A percentile compares a stretch with the other conserved stretches of the same genome.
These are phyloP conservation scores for Neopestalotiopsis sp. DNA, from an alignment of 2,329 filamentous ascomycete genomes.

Conservation along the genomic window DNA sequence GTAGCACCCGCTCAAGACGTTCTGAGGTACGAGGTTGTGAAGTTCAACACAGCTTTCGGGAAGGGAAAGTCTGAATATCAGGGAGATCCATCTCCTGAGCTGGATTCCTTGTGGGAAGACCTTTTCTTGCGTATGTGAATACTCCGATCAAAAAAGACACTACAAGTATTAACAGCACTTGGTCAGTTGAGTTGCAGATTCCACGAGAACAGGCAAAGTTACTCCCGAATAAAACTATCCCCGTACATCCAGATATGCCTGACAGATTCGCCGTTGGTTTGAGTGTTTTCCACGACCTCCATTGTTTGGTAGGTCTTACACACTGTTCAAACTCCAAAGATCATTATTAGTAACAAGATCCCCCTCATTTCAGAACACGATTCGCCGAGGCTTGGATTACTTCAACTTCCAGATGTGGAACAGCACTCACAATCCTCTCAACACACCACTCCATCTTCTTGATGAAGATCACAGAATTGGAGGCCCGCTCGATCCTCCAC, in stretches of 20 bases:
- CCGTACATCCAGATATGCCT: neutral
- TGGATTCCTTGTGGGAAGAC: neutral
- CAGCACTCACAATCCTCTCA: constrained; percentile 6
- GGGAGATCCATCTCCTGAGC: constrained; percentile 5
- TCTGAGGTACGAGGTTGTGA: neutral
- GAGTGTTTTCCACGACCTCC: constrained; percentile 4
- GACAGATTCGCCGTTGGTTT: constrained; percentile 7
- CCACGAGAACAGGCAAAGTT: neutral
- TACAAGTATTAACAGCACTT: no score
- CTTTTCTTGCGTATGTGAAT: neutral
- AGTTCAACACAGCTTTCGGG: constrained; percentile 2
- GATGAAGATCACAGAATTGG: constrained; percentile 3
- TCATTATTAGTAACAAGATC: neutral
- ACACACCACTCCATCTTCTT: neutral
- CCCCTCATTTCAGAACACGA: neutral
- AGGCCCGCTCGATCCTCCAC: neutral
- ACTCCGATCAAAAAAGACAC: neutral
- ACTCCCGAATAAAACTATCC: neutral
- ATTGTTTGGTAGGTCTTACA: neutral
- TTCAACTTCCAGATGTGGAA: constrained; percentile 11
- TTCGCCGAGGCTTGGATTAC: constrained; percentile 2
- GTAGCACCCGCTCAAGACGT: neutral
- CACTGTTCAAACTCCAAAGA: neutral
- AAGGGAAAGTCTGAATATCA: constrained; percentile 1
- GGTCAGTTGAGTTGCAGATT: neutral